Percentiles rank a stretch among this genome's conserved stretches.
Conservation (phyloP, 257 asterid species). For the Nicotiana benthamiana region DNA sequence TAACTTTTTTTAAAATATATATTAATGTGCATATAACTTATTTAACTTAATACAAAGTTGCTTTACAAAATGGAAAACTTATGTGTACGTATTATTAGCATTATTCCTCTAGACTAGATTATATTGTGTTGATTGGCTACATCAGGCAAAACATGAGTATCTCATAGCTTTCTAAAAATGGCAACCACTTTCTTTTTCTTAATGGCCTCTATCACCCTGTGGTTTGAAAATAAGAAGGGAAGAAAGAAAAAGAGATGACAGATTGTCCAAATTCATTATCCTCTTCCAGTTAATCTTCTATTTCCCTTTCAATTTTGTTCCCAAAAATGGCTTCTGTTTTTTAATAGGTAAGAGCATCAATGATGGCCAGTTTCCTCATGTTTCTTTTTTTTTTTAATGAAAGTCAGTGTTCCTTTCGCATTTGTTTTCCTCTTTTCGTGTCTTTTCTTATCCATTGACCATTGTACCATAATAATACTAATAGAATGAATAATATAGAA, state of each 20-base stretch:
- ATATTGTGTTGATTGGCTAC: conserved; percentile 13
- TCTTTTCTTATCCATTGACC: neutral
- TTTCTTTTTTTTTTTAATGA: neutral
- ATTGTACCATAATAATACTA: neutral
- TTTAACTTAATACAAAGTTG: neutral
- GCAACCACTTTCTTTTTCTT: conserved; percentile 14
- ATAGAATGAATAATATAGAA: no score
- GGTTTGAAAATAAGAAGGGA: neutral
- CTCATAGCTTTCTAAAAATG: conserved; percentile 9
- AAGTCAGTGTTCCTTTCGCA: neutral
- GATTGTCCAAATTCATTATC: neutral
- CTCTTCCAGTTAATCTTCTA: neutral
- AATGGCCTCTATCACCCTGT: neutral
- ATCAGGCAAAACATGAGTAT: conserved; percentile 18
- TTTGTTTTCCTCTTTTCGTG: neutral
- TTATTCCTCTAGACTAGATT: neutral
- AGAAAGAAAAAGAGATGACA: neutral
- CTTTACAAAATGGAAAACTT: neutral
- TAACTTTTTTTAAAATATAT: no score
- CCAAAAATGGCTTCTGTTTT: neutral
- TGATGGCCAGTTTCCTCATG: neutral
- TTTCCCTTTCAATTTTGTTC: neutral
- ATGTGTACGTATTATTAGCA: neutral
- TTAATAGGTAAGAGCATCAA: neutral
- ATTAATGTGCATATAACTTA: neutral